A percentile compares a stretch with the other conserved stretches of the same genome.
Conservation (phyloP, 139 green algal genomes). For the Chlamydomonas eustigma region DNA sequence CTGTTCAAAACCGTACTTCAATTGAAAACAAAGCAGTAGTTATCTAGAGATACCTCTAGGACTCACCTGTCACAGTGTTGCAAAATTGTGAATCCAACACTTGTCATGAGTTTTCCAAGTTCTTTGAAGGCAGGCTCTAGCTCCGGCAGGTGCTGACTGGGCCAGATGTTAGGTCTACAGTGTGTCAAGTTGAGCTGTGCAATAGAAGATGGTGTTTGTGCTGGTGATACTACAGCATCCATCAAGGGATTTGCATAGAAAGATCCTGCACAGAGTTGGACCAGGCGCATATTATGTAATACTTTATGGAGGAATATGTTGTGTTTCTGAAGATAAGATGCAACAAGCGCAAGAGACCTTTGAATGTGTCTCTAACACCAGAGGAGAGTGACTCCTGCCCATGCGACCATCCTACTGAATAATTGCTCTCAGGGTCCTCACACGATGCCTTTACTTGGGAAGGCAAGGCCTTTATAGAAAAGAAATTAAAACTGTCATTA, state of each 20-base stretch:
- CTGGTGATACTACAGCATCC: background rate
- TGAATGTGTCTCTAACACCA: constrained; percentile 52
- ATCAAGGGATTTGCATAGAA: constrained; percentile 69
- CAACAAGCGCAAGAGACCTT: no score
- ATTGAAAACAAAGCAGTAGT: no score
- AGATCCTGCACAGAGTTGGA: constrained; percentile 47
- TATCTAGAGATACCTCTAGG: no score
- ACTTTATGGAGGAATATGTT: no score
- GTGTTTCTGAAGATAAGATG: no score
- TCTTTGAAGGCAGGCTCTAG: constrained; percentile 64
- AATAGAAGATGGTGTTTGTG: no score
- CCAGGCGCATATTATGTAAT: constrained; percentile 5
- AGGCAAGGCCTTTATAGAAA: constrained; percentile 32
- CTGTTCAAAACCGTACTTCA: no score
- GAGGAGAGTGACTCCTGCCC: constrained; percentile 55
- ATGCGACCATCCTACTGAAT: constrained; percentile 70
- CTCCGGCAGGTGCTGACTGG: constrained; percentile 49
- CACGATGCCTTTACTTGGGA: constrained; percentile 15
- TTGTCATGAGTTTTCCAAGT: constrained; percentile 51
- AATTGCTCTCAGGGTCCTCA: constrained; percentile 49
- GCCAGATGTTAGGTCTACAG: constrained; percentile 72
- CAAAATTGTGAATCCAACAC: constrained; percentile 48
- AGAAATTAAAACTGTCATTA: no score
- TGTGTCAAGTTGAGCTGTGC: constrained; percentile 36
- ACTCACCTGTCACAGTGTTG: background rate